phyloP scores from a whole-genome alignment of 108 stramenopile genomes.

The Skeletonema menzelii region DNA sequence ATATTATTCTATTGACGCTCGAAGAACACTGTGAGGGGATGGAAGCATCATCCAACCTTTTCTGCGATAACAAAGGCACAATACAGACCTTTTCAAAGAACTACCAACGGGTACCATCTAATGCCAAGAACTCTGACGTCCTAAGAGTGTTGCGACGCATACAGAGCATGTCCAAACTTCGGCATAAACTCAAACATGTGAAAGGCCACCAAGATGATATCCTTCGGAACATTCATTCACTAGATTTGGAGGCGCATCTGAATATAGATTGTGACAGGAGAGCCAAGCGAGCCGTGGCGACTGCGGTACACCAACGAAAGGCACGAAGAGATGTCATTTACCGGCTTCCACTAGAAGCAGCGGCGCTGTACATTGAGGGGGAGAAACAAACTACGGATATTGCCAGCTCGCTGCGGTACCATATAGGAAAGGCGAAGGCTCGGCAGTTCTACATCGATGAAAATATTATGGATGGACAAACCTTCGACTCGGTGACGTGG shows the following conservation, averaged over 20 bases:
- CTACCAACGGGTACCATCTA: background rate
- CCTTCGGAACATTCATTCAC: background rate
- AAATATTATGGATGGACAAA: background rate
- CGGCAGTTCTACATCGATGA: background rate
- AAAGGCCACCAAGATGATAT: background rate
- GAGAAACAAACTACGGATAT: background rate
- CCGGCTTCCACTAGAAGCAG: background rate
- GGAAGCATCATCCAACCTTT: background rate
- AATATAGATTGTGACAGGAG: background rate
- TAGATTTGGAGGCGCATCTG: background rate
- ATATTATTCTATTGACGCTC: background rate
- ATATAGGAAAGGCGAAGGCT: background rate
- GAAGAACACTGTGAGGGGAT: background rate
- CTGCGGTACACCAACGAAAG: too few relatives aligned
- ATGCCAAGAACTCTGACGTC: background rate
- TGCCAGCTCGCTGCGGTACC: background rate
- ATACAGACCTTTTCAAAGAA: background rate
- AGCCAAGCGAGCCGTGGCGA: background rate
- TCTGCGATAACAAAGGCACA: constrained; percentile 1
- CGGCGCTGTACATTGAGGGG: background rate
- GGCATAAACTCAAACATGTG: background rate
- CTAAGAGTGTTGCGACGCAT: background rate
- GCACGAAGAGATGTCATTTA: too few relatives aligned
- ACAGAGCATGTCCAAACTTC: too few relatives aligned
- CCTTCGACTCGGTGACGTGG: background rate